Percentiles rank a stretch among this genome's conserved stretches.
Evolutionary conservation across 345 rosid genomes (phyloP).

Genomic region (Corchorus olitorius): DNA sequence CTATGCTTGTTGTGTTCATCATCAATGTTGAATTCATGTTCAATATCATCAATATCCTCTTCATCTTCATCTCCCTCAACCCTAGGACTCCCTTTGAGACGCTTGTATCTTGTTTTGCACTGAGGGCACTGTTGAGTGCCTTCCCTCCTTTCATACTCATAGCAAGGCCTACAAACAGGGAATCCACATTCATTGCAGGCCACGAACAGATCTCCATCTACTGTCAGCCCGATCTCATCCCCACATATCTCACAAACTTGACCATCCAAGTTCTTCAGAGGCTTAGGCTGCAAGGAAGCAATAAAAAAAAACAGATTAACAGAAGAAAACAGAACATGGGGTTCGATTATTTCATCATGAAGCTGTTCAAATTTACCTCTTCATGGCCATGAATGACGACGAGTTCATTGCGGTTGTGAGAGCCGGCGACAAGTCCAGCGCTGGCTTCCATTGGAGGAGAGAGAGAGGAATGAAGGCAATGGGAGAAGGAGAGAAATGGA

Average conservation of each 20-base stretch:
- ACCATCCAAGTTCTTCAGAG: conserved; percentile 86
- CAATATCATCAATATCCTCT: conserved; percentile 91
- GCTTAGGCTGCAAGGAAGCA: conserved; percentile 62
- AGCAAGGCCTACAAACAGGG: conserved; percentile 94
- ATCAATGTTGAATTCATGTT: conserved; percentile 88
- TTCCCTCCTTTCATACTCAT: conserved; percentile 95
- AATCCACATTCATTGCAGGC: conserved; percentile 99
- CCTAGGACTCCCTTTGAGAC: conserved; percentile 93
- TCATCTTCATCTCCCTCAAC: conserved; percentile 98
- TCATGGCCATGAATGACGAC: conserved; percentile 98
- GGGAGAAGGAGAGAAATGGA: conserved; percentile 18
- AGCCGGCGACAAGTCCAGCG: conserved; percentile 97
- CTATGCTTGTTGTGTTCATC: conserved; percentile 68
- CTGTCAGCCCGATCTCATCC: conserved; percentile 77
- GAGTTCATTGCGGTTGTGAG: conserved; percentile 98
- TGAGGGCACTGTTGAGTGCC: conserved; percentile 92
- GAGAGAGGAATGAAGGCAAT: conserved; percentile 4
- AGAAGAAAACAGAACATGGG: neutral
- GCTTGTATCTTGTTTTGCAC: conserved; percentile 94
- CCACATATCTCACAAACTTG: conserved; percentile 97
- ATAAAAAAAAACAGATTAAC: neutral
- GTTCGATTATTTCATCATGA: neutral
- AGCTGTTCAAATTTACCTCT: conserved; percentile 51
- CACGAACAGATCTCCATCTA: conserved; percentile 89
- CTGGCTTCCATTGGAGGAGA: conserved; percentile 81